A percentile compares a stretch with the other conserved stretches of the same genome.
Conservation (phyloP, 805 yeast genomes). For the Candida nemodendra region DNA sequence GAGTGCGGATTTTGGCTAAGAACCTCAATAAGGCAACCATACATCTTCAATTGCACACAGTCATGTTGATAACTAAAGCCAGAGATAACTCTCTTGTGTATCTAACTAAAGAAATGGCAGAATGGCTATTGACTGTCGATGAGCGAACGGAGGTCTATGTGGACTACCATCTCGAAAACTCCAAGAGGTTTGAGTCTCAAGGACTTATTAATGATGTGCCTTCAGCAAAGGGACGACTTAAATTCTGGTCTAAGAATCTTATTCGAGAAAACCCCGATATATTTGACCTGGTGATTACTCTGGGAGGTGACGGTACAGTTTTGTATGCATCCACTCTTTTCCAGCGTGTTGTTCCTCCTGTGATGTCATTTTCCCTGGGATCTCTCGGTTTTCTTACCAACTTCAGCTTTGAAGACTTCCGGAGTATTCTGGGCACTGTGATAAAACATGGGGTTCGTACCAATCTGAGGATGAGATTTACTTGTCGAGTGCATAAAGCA, state of each 20-base stretch:
- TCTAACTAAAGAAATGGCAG: slow-evolving; percentile 75
- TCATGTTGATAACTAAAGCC: slow-evolving; percentile 87
- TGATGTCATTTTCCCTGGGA: slow-evolving; percentile 84
- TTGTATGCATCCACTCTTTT: slow-evolving; percentile 83
- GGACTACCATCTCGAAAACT: slow-evolving; percentile 62
- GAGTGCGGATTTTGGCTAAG: slow-evolving; percentile 72
- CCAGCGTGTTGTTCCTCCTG: slow-evolving; percentile 86
- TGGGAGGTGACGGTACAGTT: slow-evolving; percentile 98
- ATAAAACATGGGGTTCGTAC: slow-evolving; percentile 71
- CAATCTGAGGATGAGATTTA: slow-evolving; percentile 82
- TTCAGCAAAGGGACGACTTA: slow-evolving; percentile 43
- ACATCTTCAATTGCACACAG: slow-evolving; percentile 63
- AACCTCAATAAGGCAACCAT: slow-evolving; percentile 70
- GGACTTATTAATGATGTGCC: slow-evolving; percentile 51
- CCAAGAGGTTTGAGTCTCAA: slow-evolving; percentile 60
- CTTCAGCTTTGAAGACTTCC: slow-evolving; percentile 73
- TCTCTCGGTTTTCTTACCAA: slow-evolving; percentile 91
- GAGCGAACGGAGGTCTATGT: slow-evolving; percentile 53
- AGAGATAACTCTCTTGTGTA: slow-evolving; percentile 76
- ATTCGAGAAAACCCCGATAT: slow-evolving; percentile 44
- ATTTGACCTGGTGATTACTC: slow-evolving; percentile 77
- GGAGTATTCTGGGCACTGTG: slow-evolving; percentile 53
- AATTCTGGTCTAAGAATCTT: slow-evolving; percentile 68
- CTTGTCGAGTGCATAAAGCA: slow-evolving; percentile 66
- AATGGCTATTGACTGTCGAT: slow-evolving; percentile 58